phyloP scores from a whole-genome alignment of 1,284 basidiomycete genomes.

The Golubevia sp. region DNA sequence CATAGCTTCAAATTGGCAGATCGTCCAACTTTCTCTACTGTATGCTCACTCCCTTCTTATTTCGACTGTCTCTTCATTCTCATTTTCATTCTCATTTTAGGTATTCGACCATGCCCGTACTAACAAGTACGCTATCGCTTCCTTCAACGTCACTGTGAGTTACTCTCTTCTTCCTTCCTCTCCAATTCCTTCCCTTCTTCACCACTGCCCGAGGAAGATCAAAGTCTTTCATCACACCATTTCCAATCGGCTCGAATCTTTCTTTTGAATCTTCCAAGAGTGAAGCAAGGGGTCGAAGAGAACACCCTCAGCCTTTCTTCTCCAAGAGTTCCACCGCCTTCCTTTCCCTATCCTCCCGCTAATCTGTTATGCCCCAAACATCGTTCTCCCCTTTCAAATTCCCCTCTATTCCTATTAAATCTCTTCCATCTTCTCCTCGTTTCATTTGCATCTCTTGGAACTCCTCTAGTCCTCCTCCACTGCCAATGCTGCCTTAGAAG shows the following conservation, averaged over 20 bases:
- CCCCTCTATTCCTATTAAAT: not conserved
- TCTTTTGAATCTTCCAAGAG: not conserved
- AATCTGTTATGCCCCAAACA: not conserved
- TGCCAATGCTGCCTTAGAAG: constrained; percentile 58
- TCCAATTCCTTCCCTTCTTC: too few relatives aligned
- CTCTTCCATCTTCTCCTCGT: not conserved
- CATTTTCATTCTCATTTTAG: not conserved
- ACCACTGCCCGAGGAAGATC: too few relatives aligned
- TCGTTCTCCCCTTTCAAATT: constrained; percentile 1
- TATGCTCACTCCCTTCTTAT: not conserved
- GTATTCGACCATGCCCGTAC: constrained; percentile 52
- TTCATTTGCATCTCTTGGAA: not conserved
- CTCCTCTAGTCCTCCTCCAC: constrained; percentile 39
- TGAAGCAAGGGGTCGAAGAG: not conserved
- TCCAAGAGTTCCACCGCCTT: not conserved
- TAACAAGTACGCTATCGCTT: constrained; percentile 58
- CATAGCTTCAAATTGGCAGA: not conserved
- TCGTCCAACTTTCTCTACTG: not conserved
- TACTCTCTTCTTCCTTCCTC: not conserved
- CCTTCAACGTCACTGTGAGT: constrained; percentile 58
- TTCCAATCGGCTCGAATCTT: constrained; percentile 1
- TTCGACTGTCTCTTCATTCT: constrained; percentile 8
- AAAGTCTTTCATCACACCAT: too few relatives aligned
- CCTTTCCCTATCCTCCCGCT: not conserved
- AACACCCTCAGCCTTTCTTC: too few relatives aligned